A percentile compares a stretch with the other conserved stretches of the same genome.
These are phyloP conservation scores for Fraxinus velutina DNA, from an alignment of 305 asterid genomes.

Conservation along the genomic window DNA sequence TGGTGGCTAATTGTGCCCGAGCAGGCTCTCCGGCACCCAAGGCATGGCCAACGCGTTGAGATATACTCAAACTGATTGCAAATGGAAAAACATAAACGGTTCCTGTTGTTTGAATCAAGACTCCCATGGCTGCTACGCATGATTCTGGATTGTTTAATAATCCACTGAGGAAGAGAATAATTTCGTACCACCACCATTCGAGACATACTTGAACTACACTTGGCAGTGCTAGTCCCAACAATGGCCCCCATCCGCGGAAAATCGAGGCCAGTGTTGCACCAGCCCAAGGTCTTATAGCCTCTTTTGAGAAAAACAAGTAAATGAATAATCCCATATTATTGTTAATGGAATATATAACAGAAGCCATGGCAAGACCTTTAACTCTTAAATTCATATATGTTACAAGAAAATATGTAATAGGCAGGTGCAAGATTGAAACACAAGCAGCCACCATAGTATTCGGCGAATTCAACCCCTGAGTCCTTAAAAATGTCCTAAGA, in stretches of 20 bases:
- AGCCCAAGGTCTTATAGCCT: slow-evolving; percentile 65
- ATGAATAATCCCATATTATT: slow-evolving; percentile 51
- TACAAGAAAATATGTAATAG: slow-evolving; percentile 55
- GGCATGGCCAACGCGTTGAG: slow-evolving; percentile 77
- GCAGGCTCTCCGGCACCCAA: slow-evolving; percentile 61
- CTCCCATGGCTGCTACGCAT: slow-evolving; percentile 76
- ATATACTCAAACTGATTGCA: slow-evolving; percentile 57
- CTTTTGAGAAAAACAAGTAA: slow-evolving; percentile 44
- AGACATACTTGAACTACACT: slow-evolving; percentile 63
- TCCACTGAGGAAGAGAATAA: slow-evolving; percentile 66
- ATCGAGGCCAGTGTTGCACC: slow-evolving; percentile 41
- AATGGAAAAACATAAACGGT: slow-evolving; percentile 61
- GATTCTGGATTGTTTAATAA: slow-evolving; percentile 55
- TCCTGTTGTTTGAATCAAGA: slow-evolving; percentile 73
- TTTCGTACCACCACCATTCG: slow-evolving; percentile 98
- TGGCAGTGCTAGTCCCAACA: slow-evolving; percentile 61
- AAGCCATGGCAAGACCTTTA: slow-evolving; percentile 68
- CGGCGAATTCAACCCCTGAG: slow-evolving; percentile 60
- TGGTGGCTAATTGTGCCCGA: slow-evolving; percentile 52
- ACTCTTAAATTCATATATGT: slow-evolving; percentile 51
- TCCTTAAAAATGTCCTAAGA: slow-evolving; percentile 53
- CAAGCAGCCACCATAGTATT: slow-evolving; percentile 57
- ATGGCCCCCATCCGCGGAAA: slow-evolving; percentile 63
- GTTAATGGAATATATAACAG: slow-evolving; percentile 53
- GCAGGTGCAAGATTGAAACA: slow-evolving; percentile 53